A percentile compares a stretch with the other conserved stretches of the same genome.
phyloP scores from a whole-genome alignment of 768 basidiomycete genomes.

The Cantharellus cinnabarinus region DNA sequence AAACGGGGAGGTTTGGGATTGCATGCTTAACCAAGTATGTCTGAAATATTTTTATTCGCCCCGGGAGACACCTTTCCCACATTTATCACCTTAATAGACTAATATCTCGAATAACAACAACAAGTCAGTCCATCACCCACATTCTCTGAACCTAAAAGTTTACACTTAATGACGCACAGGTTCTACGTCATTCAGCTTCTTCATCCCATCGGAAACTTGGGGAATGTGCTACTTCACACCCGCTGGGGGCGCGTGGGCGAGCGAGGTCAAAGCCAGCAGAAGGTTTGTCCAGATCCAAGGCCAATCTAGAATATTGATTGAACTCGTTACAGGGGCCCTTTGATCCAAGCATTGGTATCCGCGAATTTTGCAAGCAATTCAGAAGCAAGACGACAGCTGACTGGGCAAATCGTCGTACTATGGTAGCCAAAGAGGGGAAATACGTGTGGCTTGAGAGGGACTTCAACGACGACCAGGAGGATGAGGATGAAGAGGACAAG shows the following conservation, averaged over 20 bases:
- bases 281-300: slow-evolving; percentile 17
- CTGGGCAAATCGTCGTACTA: slow-evolving; percentile 33
- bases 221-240: slow-evolving; percentile 2
- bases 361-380: slow-evolving; percentile 43
- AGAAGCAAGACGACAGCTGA: slow-evolving; percentile 28
- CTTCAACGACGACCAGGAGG: slow-evolving; percentile 13
- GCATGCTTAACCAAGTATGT: slow-evolving; percentile 10
- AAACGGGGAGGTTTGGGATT: slow-evolving; percentile 7
- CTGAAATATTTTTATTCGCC: background rate
- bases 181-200: slow-evolving; percentile 10
- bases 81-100: background rate
- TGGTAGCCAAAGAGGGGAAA: slow-evolving; percentile 36
- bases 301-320: background rate
- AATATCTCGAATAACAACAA: background rate
- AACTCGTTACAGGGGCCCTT: slow-evolving; percentile 26
- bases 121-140: background rate
- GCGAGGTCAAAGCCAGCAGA: slow-evolving; percentile 27
- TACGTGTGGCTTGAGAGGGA: slow-evolving; percentile 35
- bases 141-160: background rate
- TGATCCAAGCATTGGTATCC: slow-evolving; percentile 19
- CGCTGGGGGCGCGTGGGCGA: slow-evolving; percentile 30
- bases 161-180: background rate
- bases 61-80: background rate
- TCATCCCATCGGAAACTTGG: slow-evolving; percentile 5
- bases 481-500: slow-evolving; percentile 16